Evolutionary conservation across 2,329 filamentous ascomycete genomes (phyloP).

Genomic region (Pseudocercospora fijiensis): DNA sequence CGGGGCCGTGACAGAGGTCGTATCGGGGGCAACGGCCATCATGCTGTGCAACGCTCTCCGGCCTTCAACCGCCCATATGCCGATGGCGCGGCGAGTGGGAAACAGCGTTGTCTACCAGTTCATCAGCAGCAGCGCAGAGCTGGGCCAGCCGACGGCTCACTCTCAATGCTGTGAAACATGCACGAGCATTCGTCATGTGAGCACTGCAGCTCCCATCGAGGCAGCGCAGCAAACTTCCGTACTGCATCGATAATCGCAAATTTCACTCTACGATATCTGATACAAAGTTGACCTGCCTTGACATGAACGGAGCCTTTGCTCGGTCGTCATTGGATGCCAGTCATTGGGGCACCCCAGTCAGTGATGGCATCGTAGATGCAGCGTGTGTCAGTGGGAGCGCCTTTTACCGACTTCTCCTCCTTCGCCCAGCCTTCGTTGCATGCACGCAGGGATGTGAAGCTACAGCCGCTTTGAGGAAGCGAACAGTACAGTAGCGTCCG

Average conservation of each 20-base stretch:
- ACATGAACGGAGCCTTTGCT: too few relatives aligned
- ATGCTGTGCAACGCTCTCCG: slow-evolving; percentile 19
- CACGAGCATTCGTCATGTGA: slow-evolving; percentile 1
- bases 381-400: background rate
- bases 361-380: background rate
- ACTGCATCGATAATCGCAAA: background rate
- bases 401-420: background rate
- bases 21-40: slow-evolving; percentile 7
- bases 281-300: background rate
- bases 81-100: slow-evolving; percentile 3
- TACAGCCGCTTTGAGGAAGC: too few relatives aligned
- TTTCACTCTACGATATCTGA: background rate
- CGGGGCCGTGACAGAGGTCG: slow-evolving; percentile 9
- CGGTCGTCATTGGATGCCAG: background rate
- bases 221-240: slow-evolving; percentile 23
- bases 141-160: slow-evolving; percentile 12
- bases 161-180: slow-evolving; percentile 10
- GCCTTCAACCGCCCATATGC: slow-evolving; percentile 17
- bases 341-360: background rate
- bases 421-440: background rate
- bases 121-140: background rate
- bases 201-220: slow-evolving; percentile 10
- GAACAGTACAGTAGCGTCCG: too few relatives aligned
- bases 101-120: background rate
- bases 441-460: slow-evolving; percentile 2